Evolutionary conservation across 1,139 yeast species (phyloP).

Genomic region (Meyerozyma athensensis): DNA sequence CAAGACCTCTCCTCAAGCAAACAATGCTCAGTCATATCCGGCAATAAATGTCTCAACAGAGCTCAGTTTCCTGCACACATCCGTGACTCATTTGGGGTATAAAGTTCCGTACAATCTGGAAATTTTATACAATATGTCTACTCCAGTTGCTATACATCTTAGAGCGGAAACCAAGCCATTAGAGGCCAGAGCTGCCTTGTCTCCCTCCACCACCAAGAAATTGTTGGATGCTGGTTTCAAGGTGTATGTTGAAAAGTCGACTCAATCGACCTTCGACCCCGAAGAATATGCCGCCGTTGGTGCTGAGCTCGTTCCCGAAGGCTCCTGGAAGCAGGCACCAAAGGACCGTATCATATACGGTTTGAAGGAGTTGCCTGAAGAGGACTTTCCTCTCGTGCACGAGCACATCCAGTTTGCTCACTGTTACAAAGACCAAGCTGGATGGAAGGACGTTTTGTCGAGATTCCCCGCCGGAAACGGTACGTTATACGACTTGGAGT

Average conservation of each 20-base stretch:
- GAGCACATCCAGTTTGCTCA: conserved; percentile 18
- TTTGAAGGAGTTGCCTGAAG: conserved; percentile 17
- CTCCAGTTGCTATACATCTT: conserved; percentile 12
- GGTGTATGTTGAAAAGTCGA: conserved; percentile 14
- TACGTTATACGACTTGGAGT: conserved; percentile 17
- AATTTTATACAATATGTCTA: not conserved
- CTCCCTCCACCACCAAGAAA: conserved; percentile 15
- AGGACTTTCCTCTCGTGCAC: conserved; percentile 15
- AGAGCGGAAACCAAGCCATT: conserved; percentile 18
- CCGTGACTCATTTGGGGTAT: not conserved
- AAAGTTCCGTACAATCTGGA: not conserved
- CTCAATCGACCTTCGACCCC: conserved; percentile 13
- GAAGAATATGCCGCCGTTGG: conserved; percentile 15
- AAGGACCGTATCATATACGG: conserved; percentile 14
- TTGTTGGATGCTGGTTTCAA: conserved; percentile 16
- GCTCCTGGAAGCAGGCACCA: conserved; percentile 16
- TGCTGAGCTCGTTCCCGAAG: conserved; percentile 15
- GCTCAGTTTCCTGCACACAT: not conserved
- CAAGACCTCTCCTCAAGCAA: conserved; percentile 14
- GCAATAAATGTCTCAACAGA: not conserved
- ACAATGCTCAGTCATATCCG: not conserved
- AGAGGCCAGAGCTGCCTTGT: conserved; percentile 17
- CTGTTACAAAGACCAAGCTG: conserved; percentile 18
- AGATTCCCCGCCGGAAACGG: conserved; percentile 17
- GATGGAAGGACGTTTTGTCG: conserved; percentile 16